A percentile compares a stretch with the other conserved stretches of the same genome.
phyloP scores from a whole-genome alignment of 129 eudicot species.

The Flaveria sonorensis region DNA sequence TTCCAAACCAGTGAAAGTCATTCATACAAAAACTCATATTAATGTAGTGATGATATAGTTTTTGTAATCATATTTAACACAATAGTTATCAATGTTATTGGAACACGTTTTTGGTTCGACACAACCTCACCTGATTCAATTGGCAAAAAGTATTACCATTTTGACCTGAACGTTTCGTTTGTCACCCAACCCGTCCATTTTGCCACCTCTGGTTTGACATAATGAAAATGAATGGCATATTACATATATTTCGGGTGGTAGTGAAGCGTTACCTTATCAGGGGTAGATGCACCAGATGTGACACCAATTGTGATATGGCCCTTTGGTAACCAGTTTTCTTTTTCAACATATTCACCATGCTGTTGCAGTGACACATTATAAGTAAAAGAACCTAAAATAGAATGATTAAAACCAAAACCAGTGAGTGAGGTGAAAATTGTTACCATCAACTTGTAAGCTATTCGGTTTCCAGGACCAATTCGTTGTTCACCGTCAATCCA shows the following conservation, averaged over 20 bases:
- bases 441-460: conserved; percentile 72
- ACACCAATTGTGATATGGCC: conserved; percentile 88
- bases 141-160: no score
- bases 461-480: conserved; percentile 90
- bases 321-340: conserved; percentile 83
- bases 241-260: neutral
- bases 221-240: no score
- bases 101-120: no score
- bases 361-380: conserved; percentile 28
- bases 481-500: conserved; percentile 94
- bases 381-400: neutral
- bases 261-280: conserved; percentile 68
- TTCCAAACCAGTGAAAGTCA: neutral
- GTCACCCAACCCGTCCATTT: neutral
- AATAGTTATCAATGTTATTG: neutral
- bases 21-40: neutral
- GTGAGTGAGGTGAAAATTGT: neutral
- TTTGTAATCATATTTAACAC: neutral
- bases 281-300: conserved; percentile 98
- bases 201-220: no score
- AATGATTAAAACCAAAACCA: neutral
- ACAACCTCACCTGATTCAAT: no score
- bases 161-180: neutral
- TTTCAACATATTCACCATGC: conserved; percentile 95
- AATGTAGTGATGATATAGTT: neutral